Conservation (phyloP, 306 rosid species). For the Vigna radiata region DNA sequence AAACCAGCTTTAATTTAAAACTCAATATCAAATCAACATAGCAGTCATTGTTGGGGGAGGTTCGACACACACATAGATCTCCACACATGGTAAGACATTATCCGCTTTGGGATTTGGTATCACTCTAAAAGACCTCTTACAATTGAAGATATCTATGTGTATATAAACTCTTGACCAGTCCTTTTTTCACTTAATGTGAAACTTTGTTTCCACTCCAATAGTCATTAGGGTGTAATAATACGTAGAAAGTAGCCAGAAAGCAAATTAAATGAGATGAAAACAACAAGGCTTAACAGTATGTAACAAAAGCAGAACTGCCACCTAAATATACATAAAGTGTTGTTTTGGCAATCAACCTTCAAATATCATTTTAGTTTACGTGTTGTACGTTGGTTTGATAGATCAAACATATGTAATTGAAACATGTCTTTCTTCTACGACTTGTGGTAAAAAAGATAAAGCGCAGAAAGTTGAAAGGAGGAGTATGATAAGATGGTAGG, state of each 20-base stretch:
- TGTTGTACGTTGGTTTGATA: too few species aligned
- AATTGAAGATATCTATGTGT: too few species aligned
- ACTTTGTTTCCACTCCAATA: too few species aligned
- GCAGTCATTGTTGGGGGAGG: too few species aligned
- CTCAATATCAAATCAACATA: not conserved
- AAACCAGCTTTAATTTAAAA: not conserved
- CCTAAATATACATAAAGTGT: not conserved
- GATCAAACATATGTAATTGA: not conserved
- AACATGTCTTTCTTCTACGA: conserved; percentile 26
- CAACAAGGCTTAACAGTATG: not conserved
- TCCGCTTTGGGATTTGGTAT: too few species aligned
- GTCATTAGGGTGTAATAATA: too few species aligned
- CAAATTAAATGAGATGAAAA: not conserved
- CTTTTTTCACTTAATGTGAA: too few species aligned
- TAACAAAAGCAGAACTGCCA: not conserved
- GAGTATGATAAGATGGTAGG: conserved; percentile 29
- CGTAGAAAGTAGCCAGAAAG: not conserved
- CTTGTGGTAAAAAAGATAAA: conserved; percentile 26
- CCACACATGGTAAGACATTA: too few species aligned
- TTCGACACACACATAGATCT: too few species aligned
- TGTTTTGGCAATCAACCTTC: not conserved
- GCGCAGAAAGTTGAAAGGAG: conserved; percentile 25
- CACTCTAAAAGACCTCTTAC: too few species aligned
- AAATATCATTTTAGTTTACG: too few species aligned
- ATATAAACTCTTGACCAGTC: too few species aligned